phyloP scores from a whole-genome alignment of 2,329 filamentous ascomycete species.

The Nemania abortiva region DNA sequence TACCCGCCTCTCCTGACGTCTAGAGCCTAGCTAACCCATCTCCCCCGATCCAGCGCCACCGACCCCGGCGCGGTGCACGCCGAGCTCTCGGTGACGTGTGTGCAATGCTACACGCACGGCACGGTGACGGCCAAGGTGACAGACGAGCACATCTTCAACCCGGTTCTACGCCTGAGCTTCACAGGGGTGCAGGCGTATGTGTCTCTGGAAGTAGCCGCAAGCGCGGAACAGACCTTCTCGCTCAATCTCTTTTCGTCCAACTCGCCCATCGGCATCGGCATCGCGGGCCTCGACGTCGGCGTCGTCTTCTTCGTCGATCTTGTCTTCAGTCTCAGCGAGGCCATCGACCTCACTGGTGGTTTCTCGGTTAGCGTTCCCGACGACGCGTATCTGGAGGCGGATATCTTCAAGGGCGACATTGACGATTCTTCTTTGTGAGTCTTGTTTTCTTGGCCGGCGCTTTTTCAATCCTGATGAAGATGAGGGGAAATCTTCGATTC shows the following conservation, averaged over 20 bases:
- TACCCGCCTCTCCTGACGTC: too few relatives aligned
- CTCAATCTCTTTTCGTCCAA: constrained; percentile 33
- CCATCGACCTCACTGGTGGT: constrained; percentile 32
- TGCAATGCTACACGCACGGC: constrained; percentile 30
- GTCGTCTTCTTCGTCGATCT: constrained; percentile 35
- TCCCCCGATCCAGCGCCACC: background rate
- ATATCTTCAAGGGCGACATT: constrained; percentile 33
- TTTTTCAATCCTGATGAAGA: background rate
- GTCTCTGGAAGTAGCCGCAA: constrained; percentile 13
- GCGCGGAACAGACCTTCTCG: constrained; percentile 30
- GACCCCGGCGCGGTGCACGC: constrained; percentile 16
- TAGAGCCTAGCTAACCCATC: constrained; percentile 13
- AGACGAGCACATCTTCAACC: constrained; percentile 26
- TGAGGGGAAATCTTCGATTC: background rate
- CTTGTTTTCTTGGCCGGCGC: background rate
- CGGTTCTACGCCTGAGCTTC: constrained; percentile 22
- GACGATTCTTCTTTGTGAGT: constrained; percentile 36
- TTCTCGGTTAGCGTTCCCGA: constrained; percentile 32
- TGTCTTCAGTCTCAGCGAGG: constrained; percentile 27
- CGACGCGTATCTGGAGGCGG: constrained; percentile 27
- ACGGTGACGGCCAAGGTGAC: constrained; percentile 32
- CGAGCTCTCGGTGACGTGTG: constrained; percentile 31
- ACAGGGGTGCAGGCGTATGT: constrained; percentile 29
- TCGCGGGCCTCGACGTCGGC: constrained; percentile 36
- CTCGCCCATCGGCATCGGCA: constrained; percentile 33